phyloP scores from a whole-genome alignment of 192 early-diverging fungal genomes.

The Rhizophagus prolifer region DNA sequence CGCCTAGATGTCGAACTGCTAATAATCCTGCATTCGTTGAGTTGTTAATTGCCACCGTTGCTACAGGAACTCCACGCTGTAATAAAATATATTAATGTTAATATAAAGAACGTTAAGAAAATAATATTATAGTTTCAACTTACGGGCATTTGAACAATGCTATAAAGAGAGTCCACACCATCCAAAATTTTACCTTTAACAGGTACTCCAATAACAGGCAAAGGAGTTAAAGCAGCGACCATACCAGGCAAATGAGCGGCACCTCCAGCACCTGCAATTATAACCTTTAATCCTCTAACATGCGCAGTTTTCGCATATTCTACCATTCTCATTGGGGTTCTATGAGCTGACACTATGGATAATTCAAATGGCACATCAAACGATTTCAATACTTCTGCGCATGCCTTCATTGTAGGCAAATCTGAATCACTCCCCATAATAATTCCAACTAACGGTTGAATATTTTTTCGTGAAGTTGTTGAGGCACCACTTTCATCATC shows the following conservation, averaged over 20 bases:
- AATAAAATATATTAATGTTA: neutral
- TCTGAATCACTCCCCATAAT: slow-evolving; percentile 99
- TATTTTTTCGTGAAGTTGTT: slow-evolving; percentile 32
- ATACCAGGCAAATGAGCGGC: slow-evolving; percentile 99
- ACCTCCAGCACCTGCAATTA: slow-evolving; percentile 98
- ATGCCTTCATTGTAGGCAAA: slow-evolving; percentile 89
- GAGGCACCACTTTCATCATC: slow-evolving; percentile 60
- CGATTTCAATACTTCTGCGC: slow-evolving; percentile 83
- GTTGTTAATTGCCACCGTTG: slow-evolving; percentile 99
- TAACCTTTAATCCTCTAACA: slow-evolving; percentile 89
- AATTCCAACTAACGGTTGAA: slow-evolving; percentile 84
- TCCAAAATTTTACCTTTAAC: slow-evolving; percentile 90
- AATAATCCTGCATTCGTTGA: slow-evolving; percentile 94
- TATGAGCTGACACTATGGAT: slow-evolving; percentile 97
- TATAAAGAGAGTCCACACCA: slow-evolving; percentile 95
- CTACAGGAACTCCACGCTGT: slow-evolving; percentile 97
- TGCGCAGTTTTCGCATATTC: slow-evolving; percentile 88
- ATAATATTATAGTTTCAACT: slow-evolving; percentile 28
- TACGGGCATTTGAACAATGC: slow-evolving; percentile 99
- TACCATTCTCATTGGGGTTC: slow-evolving; percentile 91
- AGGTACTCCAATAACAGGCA: slow-evolving; percentile 97
- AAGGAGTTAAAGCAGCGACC: slow-evolving; percentile 96
- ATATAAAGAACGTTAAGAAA: neutral
- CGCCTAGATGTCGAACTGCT: slow-evolving; percentile 88
- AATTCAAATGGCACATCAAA: slow-evolving; percentile 95